Evolutionary conservation across 306 rosid genomes (phyloP), one percentile per base, ranked within the genome.

Genomic region (Castanospermum australe): DNA sequence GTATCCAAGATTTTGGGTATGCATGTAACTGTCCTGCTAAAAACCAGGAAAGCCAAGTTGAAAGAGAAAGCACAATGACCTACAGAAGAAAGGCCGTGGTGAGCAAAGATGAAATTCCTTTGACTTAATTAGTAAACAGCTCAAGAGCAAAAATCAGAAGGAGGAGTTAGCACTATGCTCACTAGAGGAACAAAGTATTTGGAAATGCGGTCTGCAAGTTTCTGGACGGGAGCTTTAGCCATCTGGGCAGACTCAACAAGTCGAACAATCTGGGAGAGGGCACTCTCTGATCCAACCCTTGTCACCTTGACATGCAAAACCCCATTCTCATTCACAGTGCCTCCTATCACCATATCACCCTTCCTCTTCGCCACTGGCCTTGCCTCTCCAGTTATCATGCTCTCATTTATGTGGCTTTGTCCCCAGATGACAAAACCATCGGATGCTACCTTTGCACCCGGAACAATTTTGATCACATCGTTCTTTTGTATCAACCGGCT

Each of bases 171-270:
- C 17, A 1, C 0, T 50, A 35, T 39, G 55, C 63, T 83, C 67
- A 91, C 98, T 82, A 90, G 5, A 24, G 98, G 98, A 77, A 93
- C 98, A 74, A 93, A 91, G 80, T 88, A 93, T 60, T 88, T 91
- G 47, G 97, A 93, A 77, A 93, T 91, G 30, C 70, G 86, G 64
- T 93, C 98, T 0, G 98, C 98, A 64, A 88, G 73, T 75, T 91
- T 93, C 77, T 93, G 98, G 0, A 93, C 93, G 2, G 98, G 97
- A 83, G 98, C 98, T 78, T 93, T 93, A 30, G 93, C 98, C 98
- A 93, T 87, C 63, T 93, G 98, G 1, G 97, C 97, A 35, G 98
- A 86, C 72, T 93, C 97, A 36, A 93, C 98, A 36, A 93, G 98
- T 56, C 93, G 73, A 71, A 93, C 95, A 75, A 93, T 93, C 84